Percentiles rank a stretch among this genome's conserved stretches.
phyloP scores from a whole-genome alignment of 2,329 filamentous ascomycete genomes.

The Talaromyces islandicus region DNA sequence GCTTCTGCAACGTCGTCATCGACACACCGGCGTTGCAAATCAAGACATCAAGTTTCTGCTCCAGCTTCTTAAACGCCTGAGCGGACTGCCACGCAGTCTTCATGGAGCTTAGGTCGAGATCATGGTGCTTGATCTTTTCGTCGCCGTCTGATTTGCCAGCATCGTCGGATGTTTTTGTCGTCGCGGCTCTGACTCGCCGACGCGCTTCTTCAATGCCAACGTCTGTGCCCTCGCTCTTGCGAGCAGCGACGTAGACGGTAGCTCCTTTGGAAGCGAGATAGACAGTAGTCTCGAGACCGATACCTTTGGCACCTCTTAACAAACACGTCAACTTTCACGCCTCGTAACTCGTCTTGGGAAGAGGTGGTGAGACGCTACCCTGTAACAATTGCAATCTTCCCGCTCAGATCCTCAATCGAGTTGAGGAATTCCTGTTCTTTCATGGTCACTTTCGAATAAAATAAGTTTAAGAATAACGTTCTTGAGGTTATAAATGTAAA shows the following conservation, averaged over 20 bases:
- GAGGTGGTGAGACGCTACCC: not conserved
- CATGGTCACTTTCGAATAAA: not conserved
- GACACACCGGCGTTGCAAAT: conserved; percentile 10
- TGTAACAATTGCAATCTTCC: conserved; percentile 7
- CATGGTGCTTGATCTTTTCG: conserved; percentile 6
- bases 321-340: not conserved
- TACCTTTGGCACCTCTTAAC: conserved; percentile 8
- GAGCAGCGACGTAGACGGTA: conserved; percentile 9
- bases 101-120: conserved; percentile 9
- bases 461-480: not conserved
- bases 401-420: conserved; percentile 7
- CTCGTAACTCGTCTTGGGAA: too few relatives aligned
- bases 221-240: conserved; percentile 4
- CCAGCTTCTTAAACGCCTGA: conserved; percentile 1
- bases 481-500: not conserved
- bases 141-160: not conserved
- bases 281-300: conserved; percentile 9
- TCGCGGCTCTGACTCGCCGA: not conserved
- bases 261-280: conserved; percentile 10
- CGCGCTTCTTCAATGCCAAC: conserved; percentile 8
- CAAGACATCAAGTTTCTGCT: conserved; percentile 6
- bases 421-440: conserved; percentile 8
- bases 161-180: too few relatives aligned
- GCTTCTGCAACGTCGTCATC: conserved; percentile 8
- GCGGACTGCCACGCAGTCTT: conserved; percentile 7